Base-by-base conservation (phyloP, 345 rosid genomes). In the Microthlaspi erraticum region DNA sequence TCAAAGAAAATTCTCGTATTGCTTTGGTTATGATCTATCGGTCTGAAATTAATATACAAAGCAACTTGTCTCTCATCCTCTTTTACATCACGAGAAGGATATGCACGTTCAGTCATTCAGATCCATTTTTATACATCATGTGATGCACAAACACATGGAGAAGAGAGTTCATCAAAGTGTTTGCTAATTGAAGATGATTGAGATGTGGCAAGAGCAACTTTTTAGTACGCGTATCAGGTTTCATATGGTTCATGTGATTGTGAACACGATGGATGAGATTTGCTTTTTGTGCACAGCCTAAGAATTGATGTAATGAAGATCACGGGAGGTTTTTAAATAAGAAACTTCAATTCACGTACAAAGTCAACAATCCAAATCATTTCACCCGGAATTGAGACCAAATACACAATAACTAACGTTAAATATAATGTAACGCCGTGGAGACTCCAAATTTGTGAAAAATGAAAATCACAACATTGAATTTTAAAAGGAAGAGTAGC, bases 101-200 rank as follows among this genome's bases (percentile, higher is more conserved):
- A 64, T 72, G 64, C 43, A 29, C 29, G 46, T 32, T 7, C 32
- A 32, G 68, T 17, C 29, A 46, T 32, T 7, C 32, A 32, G 68
- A 45, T 46, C 33, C 68, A 46, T 17, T 49, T 71, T n/a, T n/a
- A n/a, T 39, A 37, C 20, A 64, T 44, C 50, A 72, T 63, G 49
- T 72, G 70, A 45, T 55, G 63, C 64, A 72, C 64, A 66, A 37
- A 64, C 26, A 43, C 33, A 42, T 49, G 32, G 48, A 62, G 56
- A 44, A 62, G 56, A 44, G 29, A 64, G 71, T 54, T 44, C 10
- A 37, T 42, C 29, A 55, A 55, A 64, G 19, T 72, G 14, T 45
- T 54, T 45, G 57, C 42, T 55, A 45, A 23, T 16, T 55, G 42
- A 32, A 72, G 76, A 62, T 62, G 75, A 61, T 61, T 61, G 75